phyloP scores from a whole-genome alignment of 257 asterid species.

The Catharanthus roseus region DNA sequence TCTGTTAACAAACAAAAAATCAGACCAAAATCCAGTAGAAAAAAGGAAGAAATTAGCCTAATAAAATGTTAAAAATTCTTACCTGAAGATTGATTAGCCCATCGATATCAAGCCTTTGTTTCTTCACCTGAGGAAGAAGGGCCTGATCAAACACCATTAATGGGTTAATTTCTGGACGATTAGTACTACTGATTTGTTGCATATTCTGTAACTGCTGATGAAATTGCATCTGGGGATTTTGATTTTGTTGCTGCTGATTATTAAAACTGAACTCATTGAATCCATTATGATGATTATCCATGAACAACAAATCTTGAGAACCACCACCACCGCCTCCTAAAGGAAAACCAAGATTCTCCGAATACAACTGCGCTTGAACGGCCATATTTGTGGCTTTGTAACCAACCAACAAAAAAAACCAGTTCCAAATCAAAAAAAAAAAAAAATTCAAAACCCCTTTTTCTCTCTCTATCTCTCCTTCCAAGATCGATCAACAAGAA shows the following conservation, averaged over 20 bases:
- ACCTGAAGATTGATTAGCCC: conserved; percentile 55
- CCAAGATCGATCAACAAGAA: background rate
- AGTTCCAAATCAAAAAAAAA: background rate
- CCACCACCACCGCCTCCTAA: conserved; percentile 1
- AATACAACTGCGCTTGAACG: conserved; percentile 48
- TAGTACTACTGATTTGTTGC: conserved; percentile 11
- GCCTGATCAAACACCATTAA: conserved; percentile 21
- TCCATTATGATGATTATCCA: conserved; percentile 35
- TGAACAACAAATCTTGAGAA: conserved; percentile 33
- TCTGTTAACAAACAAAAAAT: conserved; percentile 32
- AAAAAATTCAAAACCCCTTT: background rate
- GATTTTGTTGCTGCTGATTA: conserved; percentile 17
- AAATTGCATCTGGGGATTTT: conserved; percentile 18
- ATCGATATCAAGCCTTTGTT: conserved; percentile 52
- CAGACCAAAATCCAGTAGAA: background rate
- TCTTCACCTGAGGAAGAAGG: conserved; percentile 29
- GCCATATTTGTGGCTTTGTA: conserved; percentile 37
- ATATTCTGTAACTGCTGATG: conserved; percentile 31
- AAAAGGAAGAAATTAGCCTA: too few relatives aligned
- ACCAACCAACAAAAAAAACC: conserved; percentile 10
- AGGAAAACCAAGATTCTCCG: conserved; percentile 41
- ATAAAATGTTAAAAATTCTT: background rate
- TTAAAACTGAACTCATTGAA: conserved; percentile 24
- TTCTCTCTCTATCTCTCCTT: background rate
- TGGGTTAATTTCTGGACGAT: conserved; percentile 10